These are phyloP conservation scores for Neobulgaria alba DNA, from an alignment of 2,329 filamentous ascomycete genomes.

Conservation along the genomic window DNA sequence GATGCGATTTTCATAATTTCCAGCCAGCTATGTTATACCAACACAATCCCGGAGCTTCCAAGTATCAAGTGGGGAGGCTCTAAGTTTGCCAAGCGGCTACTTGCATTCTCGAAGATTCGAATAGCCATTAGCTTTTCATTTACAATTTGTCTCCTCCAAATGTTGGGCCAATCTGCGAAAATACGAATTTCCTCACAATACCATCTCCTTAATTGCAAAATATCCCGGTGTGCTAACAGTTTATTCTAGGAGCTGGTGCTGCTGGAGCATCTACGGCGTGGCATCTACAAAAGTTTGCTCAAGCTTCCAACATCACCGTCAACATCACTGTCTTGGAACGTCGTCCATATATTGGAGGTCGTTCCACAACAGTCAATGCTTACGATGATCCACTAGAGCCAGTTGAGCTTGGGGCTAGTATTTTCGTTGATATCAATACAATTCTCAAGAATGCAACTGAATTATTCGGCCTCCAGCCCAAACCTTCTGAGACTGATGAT, in stretches of 20 bases:
- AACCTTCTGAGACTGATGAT: slow-evolving; percentile 36
- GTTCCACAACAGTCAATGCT: slow-evolving; percentile 74
- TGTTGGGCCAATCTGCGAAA: too few relatives aligned
- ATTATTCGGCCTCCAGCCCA: slow-evolving; percentile 57
- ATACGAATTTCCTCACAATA: too few relatives aligned
- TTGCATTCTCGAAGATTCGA: too few relatives aligned
- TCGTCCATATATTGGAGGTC: slow-evolving; percentile 68
- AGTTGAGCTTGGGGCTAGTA: slow-evolving; percentile 82
- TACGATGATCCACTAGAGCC: slow-evolving; percentile 59
- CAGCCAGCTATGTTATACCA: too few relatives aligned
- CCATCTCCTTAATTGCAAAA: too few relatives aligned
- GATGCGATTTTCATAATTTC: too few relatives aligned
- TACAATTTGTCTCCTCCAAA: too few relatives aligned
- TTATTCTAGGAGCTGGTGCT: slow-evolving; percentile 69
- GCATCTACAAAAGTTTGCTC: slow-evolving; percentile 64
- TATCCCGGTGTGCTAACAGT: background rate
- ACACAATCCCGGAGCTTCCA: too few relatives aligned
- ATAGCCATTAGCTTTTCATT: too few relatives aligned
- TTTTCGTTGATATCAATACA: slow-evolving; percentile 78
- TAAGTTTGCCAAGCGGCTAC: too few relatives aligned
- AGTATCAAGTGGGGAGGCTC: too few relatives aligned
- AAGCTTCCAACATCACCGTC: slow-evolving; percentile 46
- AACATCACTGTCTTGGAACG: slow-evolving; percentile 88
- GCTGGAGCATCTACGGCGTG: slow-evolving; percentile 84
- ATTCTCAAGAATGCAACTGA: slow-evolving; percentile 69